phyloP scores from a whole-genome alignment of 345 rosid species.

The Murraya paniculata region DNA sequence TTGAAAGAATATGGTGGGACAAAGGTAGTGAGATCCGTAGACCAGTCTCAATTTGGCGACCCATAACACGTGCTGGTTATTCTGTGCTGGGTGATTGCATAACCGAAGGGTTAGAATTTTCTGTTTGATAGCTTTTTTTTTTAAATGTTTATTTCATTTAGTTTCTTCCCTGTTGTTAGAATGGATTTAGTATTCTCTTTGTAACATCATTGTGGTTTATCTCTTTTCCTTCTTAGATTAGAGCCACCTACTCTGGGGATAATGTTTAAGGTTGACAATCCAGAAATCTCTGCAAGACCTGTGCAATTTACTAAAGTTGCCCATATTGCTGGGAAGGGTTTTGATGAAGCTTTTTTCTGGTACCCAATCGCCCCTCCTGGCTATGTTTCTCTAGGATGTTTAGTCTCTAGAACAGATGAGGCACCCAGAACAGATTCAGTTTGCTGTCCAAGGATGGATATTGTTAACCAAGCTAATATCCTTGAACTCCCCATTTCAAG shows the following conservation, averaged over 20 bases:
- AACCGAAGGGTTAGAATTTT: slow-evolving; percentile 75
- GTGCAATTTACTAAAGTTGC: slow-evolving; percentile 85
- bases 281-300: slow-evolving; percentile 85
- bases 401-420: slow-evolving; percentile 73
- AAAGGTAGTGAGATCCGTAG: slow-evolving; percentile 86
- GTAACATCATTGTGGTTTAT: slow-evolving; percentile 12
- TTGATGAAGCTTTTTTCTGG: slow-evolving; percentile 93
- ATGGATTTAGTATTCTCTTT: slow-evolving; percentile 9
- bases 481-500: slow-evolving; percentile 73
- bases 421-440: slow-evolving; percentile 58
- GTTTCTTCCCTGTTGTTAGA: neutral
- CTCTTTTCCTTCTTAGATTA: slow-evolving; percentile 51
- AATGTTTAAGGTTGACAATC: slow-evolving; percentile 69
- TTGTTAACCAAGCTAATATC: slow-evolving; percentile 80
- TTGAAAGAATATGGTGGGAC: slow-evolving; percentile 99
- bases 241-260: slow-evolving; percentile 92
- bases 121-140: slow-evolving; percentile 10
- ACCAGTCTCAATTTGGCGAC: slow-evolving; percentile 96
- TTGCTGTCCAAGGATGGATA: slow-evolving; percentile 96
- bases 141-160: no score
- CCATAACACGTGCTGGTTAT: slow-evolving; percentile 68
- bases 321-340: slow-evolving; percentile 77
- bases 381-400: slow-evolving; percentile 87
- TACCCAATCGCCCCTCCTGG: slow-evolving; percentile 98
- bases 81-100: slow-evolving; percentile 90